Evolutionary conservation across 257 asterid genomes (phyloP).

Genomic region (Plantago major): DNA sequence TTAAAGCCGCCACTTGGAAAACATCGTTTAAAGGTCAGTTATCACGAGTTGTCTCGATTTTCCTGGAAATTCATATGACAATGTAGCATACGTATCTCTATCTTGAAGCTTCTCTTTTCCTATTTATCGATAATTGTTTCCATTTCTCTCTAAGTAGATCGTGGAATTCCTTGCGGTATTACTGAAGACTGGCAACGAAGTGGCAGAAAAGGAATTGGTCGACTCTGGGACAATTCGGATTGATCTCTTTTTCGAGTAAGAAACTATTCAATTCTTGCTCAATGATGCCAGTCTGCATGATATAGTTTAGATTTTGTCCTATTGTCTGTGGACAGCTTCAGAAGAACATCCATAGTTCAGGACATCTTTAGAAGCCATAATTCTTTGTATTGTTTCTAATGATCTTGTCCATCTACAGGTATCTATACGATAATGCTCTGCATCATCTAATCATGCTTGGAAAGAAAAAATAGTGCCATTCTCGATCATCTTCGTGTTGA

Average conservation of each 20-base stretch:
- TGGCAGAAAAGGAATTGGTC: conserved; percentile 75
- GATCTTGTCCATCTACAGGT: conserved; percentile 55
- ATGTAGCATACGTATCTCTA: not conserved
- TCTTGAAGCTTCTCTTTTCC: not conserved
- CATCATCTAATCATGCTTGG: conserved; percentile 94
- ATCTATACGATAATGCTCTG: conserved; percentile 84
- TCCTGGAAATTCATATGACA: not conserved
- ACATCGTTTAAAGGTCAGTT: conserved; percentile 81
- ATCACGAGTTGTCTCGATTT: too few species aligned
- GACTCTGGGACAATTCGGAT: conserved; percentile 74
- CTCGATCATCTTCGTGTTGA: conserved; percentile 70
- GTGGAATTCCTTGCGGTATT: conserved; percentile 85
- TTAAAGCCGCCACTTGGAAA: conserved; percentile 95
- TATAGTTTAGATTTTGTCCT: not conserved
- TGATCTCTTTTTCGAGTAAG: conserved; percentile 94
- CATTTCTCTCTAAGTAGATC: conserved; percentile 33
- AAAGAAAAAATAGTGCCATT: conserved; percentile 55
- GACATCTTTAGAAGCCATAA: conserved; percentile 2
- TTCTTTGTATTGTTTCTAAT: conserved; percentile 3
- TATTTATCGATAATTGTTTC: conserved; percentile 3
- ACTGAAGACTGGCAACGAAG: conserved; percentile 78
- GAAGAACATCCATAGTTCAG: conserved; percentile 1
- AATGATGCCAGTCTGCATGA: not conserved
- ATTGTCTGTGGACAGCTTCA: not conserved
- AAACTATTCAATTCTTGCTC: conserved; percentile 4